A percentile compares a stretch with the other conserved stretches of the same genome.
Conservation (phyloP, 1,284 basidiomycete genomes). For the Pascua guehoae region DNA sequence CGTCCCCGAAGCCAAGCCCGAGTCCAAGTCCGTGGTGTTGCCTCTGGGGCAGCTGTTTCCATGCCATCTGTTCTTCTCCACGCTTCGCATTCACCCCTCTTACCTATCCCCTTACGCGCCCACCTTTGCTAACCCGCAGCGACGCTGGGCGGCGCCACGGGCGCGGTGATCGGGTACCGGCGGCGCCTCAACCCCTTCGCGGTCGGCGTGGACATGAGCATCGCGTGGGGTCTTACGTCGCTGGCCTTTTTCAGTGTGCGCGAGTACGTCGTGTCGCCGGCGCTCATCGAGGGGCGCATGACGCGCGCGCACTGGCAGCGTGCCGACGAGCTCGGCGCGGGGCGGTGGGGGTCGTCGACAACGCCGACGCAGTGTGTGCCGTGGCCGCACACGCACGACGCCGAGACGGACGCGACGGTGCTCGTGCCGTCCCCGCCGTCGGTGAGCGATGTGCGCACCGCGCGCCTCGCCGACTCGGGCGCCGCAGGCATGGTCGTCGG, state of each 20-base stretch:
- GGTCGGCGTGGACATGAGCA: slow-evolving; percentile 34
- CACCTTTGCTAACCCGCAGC: slow-evolving; percentile 17
- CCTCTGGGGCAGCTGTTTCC: no score
- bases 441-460: slow-evolving; percentile 27
- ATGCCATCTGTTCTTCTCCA: no score
- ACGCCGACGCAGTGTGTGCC: no score
- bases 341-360: no score
- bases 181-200: slow-evolving; percentile 31
- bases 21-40: not conserved
- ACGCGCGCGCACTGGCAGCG: slow-evolving; percentile 25
- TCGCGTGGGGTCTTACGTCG: slow-evolving; percentile 35
- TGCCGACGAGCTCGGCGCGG: slow-evolving; percentile 5
- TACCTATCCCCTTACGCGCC: no score
- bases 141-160: slow-evolving; percentile 29
- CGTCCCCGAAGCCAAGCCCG: no score
- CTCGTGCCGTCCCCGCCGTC: not conserved
- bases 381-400: no score
- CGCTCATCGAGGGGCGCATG: slow-evolving; percentile 24
- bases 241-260: slow-evolving; percentile 42
- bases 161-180: slow-evolving; percentile 33
- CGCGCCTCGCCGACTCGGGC: slow-evolving; percentile 37
- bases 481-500: slow-evolving; percentile 33
- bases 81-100: no score
- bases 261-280: slow-evolving; percentile 46
- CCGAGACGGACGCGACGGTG: not conserved